Conservation (phyloP, 2,329 filamentous ascomycete genomes). For the Exophiala calicioides region DNA sequence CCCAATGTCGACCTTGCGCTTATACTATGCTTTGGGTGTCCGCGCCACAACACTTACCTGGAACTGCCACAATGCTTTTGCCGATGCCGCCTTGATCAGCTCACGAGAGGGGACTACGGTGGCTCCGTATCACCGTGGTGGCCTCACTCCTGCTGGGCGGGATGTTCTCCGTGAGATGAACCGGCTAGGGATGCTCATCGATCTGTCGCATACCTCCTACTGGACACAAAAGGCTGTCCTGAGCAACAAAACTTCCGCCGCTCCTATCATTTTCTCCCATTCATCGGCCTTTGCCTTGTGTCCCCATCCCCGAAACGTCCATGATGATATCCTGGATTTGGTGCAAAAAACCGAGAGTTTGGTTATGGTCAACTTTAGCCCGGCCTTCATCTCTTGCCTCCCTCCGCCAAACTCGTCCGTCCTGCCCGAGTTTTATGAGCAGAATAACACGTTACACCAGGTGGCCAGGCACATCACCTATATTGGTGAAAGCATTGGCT, state of each 20-base stretch:
- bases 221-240: slow-evolving; percentile 87
- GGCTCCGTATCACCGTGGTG: slow-evolving; percentile 52
- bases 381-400: slow-evolving; percentile 77
- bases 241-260: slow-evolving; percentile 44
- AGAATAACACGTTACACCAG: slow-evolving; percentile 71
- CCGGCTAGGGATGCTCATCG: slow-evolving; percentile 88
- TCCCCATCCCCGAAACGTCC: slow-evolving; percentile 86
- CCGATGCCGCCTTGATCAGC: slow-evolving; percentile 73
- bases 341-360: slow-evolving; percentile 73
- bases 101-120: slow-evolving; percentile 35
- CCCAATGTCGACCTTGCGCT: slow-evolving; percentile 68
- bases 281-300: slow-evolving; percentile 79
- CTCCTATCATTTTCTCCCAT: slow-evolving; percentile 87
- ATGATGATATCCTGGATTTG: slow-evolving; percentile 75
- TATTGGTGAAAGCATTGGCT: slow-evolving; percentile 81
- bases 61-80: slow-evolving; percentile 89
- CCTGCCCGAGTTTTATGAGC: slow-evolving; percentile 66
- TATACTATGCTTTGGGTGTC: slow-evolving; percentile 75
- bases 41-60: slow-evolving; percentile 88
- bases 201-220: slow-evolving; percentile 74
- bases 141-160: slow-evolving; percentile 70
- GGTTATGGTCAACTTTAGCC: slow-evolving; percentile 89
- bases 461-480: slow-evolving; percentile 79
- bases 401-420: slow-evolving; percentile 61
- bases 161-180: slow-evolving; percentile 85